Conservation (phyloP, 164 flowering plant species). For the Annona cherimola region DNA sequence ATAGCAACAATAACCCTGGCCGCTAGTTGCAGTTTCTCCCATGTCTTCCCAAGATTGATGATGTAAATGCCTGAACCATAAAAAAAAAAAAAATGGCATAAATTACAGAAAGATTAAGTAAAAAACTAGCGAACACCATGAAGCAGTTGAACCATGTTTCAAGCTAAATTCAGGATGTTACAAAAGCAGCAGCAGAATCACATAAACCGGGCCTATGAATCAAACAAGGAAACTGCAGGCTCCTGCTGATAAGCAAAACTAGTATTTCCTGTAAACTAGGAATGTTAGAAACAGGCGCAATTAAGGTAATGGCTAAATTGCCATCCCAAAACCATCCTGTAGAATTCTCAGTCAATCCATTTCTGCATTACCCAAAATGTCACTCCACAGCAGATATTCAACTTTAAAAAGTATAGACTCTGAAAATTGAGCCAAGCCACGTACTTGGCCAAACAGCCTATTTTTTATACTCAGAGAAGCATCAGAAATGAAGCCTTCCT, state of each 20-base stretch:
- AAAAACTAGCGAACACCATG: neutral
- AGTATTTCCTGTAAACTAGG: neutral
- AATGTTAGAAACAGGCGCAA: too few species aligned
- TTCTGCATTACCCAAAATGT: too few species aligned
- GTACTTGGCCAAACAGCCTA: too few species aligned
- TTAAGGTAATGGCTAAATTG: too few species aligned
- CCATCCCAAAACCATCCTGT: too few species aligned
- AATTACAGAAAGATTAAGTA: neutral
- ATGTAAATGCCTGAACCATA: slow-evolving; percentile 56
- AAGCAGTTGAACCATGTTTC: neutral
- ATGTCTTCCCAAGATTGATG: slow-evolving; percentile 77
- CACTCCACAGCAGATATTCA: too few species aligned
- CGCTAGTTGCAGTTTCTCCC: slow-evolving; percentile 83
- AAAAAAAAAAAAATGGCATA: neutral
- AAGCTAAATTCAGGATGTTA: too few species aligned
- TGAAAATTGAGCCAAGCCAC: too few species aligned
- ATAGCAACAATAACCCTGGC: slow-evolving; percentile 85
- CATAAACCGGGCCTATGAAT: neutral
- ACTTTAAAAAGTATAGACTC: too few species aligned
- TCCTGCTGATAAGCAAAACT: neutral
- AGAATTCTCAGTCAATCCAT: too few species aligned
- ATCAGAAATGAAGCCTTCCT: too few species aligned
- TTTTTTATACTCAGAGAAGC: too few species aligned
- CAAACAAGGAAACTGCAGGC: neutral
- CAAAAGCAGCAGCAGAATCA: neutral